These are phyloP conservation scores for Plasmopara muralis DNA, from an alignment of 352 stramenopile genomes.

Conservation along the genomic window DNA sequence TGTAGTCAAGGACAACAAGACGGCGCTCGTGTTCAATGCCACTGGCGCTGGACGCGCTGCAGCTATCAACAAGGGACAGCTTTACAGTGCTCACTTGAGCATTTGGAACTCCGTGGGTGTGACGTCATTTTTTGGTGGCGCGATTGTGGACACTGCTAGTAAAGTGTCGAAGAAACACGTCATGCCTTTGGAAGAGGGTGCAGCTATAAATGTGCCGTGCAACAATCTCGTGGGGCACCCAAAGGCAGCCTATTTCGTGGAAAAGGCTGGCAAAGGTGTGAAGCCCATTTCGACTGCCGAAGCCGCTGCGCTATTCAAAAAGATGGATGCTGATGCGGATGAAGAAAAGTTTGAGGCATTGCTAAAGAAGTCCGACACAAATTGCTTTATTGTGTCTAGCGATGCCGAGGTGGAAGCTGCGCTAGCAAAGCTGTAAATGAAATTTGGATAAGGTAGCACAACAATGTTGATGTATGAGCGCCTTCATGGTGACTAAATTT, in stretches of 20 bases:
- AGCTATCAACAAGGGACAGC: constrained; percentile 49
- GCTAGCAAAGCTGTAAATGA: constrained; percentile 49
- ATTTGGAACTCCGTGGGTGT: constrained; percentile 66
- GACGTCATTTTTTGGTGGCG: constrained; percentile 66
- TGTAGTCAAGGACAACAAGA: constrained; percentile 54
- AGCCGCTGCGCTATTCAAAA: constrained; percentile 39
- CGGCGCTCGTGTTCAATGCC: constrained; percentile 65
- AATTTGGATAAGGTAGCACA: too few relatives aligned
- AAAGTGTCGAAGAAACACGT: constrained; percentile 59
- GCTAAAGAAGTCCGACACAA: constrained; percentile 53
- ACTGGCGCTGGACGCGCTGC: constrained; percentile 42
- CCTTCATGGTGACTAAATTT: too few relatives aligned
- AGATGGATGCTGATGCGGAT: constrained; percentile 40
- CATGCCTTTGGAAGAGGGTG: constrained; percentile 35
- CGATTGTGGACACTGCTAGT: constrained; percentile 40
- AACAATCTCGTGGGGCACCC: constrained; percentile 71
- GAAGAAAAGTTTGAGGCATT: constrained; percentile 59
- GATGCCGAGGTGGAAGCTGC: constrained; percentile 49
- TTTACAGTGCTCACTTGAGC: constrained; percentile 63
- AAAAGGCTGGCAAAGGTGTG: constrained; percentile 46
- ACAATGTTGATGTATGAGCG: too few relatives aligned
- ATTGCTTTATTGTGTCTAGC: constrained; percentile 59
- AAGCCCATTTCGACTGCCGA: constrained; percentile 58
- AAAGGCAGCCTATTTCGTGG: constrained; percentile 55
- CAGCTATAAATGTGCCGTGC: constrained; percentile 63